Conservation (phyloP, 805 yeast genomes). For the Priceomyces castillae region DNA sequence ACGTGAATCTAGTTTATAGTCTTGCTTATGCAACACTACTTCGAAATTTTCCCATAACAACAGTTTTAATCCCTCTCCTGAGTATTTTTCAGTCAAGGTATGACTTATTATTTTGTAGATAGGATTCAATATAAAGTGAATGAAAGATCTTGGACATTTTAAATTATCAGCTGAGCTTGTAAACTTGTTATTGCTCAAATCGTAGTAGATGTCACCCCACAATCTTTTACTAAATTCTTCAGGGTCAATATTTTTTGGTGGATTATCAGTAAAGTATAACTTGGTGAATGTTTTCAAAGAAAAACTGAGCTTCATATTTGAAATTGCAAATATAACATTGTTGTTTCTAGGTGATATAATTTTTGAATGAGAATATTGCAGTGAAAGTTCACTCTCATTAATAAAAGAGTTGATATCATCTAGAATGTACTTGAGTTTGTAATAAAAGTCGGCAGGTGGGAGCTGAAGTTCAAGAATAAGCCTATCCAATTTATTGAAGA, state of each 20-base stretch:
- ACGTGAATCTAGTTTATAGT: slow-evolving; percentile 54
- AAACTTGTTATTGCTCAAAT: slow-evolving; percentile 45
- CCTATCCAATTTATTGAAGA: slow-evolving; percentile 82
- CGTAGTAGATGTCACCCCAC: slow-evolving; percentile 76
- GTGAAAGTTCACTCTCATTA: slow-evolving; percentile 25
- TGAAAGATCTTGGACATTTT: slow-evolving; percentile 46
- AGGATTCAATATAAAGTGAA: slow-evolving; percentile 69
- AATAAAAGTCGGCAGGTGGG: slow-evolving; percentile 70
- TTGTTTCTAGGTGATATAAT: slow-evolving; percentile 57
- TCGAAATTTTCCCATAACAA: slow-evolving; percentile 51
- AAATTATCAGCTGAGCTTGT: slow-evolving; percentile 26
- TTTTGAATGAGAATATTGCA: slow-evolving; percentile 23
- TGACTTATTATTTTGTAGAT: slow-evolving; percentile 70
- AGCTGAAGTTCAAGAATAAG: slow-evolving; percentile 75
- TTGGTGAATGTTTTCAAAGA: slow-evolving; percentile 62
- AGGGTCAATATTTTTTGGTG: slow-evolving; percentile 14
- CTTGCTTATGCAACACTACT: slow-evolving; percentile 38
- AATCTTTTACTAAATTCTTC: slow-evolving; percentile 50
- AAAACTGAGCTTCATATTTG: slow-evolving; percentile 61
- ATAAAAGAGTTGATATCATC: slow-evolving; percentile 63
- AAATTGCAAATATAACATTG: slow-evolving; percentile 75
- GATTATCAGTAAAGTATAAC: slow-evolving; percentile 33
- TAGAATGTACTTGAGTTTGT: slow-evolving; percentile 59
- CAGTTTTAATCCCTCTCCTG: slow-evolving; percentile 32
- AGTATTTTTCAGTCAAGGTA: slow-evolving; percentile 52